Conservation (phyloP, 2,329 filamentous ascomycete species). For the Chaetoscypha palmicola region DNA sequence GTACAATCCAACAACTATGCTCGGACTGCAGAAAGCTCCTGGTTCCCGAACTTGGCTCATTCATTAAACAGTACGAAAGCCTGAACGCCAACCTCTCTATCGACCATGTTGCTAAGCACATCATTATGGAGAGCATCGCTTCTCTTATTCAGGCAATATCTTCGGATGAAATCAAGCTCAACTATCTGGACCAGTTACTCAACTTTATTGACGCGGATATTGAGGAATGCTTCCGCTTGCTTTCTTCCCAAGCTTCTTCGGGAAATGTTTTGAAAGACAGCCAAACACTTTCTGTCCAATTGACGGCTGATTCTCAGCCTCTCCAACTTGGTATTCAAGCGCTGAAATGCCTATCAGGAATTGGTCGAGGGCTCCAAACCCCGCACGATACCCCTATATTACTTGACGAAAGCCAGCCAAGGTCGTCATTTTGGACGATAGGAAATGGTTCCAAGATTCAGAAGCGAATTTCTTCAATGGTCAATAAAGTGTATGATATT, state of each 20-base stretch:
- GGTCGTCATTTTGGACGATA: conserved; percentile 41
- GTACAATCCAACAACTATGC: conserved; percentile 67
- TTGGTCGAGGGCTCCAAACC: conserved; percentile 66
- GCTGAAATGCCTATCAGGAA: conserved; percentile 60
- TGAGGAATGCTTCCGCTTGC: conserved; percentile 31
- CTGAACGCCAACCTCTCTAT: conserved; percentile 53
- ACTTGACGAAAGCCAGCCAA: conserved; percentile 51
- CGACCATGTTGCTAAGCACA: conserved; percentile 65
- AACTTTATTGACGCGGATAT: conserved; percentile 57
- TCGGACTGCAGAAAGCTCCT: conserved; percentile 66
- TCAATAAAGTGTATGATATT: conserved; percentile 41
- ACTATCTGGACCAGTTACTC: conserved; percentile 51
- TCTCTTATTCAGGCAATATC: conserved; percentile 67
- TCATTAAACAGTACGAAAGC: conserved; percentile 64
- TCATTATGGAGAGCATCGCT: conserved; percentile 66
- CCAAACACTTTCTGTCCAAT: not conserved
- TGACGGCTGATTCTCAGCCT: conserved; percentile 7
- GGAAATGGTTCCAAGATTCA: conserved; percentile 44
- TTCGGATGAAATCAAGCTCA: conserved; percentile 46
- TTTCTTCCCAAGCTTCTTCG: conserved; percentile 5
- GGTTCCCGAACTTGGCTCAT: conserved; percentile 58
- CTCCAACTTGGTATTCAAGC: conserved; percentile 38
- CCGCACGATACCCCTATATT: conserved; percentile 61
- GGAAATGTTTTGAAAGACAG: conserved; percentile 21
- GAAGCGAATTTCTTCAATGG: conserved; percentile 43